Base-by-base conservation (phyloP, 2,329 filamentous ascomycete genomes). In the Akanthomyces lecanii region DNA sequence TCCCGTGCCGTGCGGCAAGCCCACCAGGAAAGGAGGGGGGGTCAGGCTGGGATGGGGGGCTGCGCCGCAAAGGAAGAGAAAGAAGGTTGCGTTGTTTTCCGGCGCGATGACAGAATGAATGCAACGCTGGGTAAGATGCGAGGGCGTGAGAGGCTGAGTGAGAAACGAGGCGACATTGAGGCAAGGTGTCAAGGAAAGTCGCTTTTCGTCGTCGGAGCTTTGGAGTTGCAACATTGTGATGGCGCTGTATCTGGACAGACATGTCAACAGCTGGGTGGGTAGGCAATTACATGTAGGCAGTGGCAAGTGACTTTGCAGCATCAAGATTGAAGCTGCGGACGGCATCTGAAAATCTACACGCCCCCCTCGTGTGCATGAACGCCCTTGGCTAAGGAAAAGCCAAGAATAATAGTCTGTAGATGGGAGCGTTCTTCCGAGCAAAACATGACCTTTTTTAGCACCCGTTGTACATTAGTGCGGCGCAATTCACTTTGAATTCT, bases 1-100 rank as follows among this genome's bases (percentile, higher is more conserved):
- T 62, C 51, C 59, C 59, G 59, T 62, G 56, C 56, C 59, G 59
- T 62, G 56, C 56, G 56, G 45, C 56, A 59, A 51, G 56, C 44
- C 55, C 55, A 59, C 45, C 33, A 12, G 10, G 30, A 40, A 12
- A 30, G 33, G 56, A 50, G 42, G 54, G 42, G 54, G 10, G 28
- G 28, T 18, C 44, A n/a, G 40, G 53, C n/a, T 56, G 40, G 40
- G 53, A 56, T n/a, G 40, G 54, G 25, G 42, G 38, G 36, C 21
- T 54, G 52, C 42, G 54, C 23, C 40, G 40, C 25, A 36, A 40
- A 8, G 3, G 18, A 45, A 12, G 14, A 28, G 18, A 23, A 28
- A 11, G 21, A 42, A 21, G 18, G 30, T n/a, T 58, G 55, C 55
- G 55, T 48, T 58, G 55, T 55, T 55, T 55, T 55, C 25, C 1